These are phyloP conservation scores for Fusarium burgessii DNA, from an alignment of 2,329 filamentous ascomycete species.

Conservation along the genomic window DNA sequence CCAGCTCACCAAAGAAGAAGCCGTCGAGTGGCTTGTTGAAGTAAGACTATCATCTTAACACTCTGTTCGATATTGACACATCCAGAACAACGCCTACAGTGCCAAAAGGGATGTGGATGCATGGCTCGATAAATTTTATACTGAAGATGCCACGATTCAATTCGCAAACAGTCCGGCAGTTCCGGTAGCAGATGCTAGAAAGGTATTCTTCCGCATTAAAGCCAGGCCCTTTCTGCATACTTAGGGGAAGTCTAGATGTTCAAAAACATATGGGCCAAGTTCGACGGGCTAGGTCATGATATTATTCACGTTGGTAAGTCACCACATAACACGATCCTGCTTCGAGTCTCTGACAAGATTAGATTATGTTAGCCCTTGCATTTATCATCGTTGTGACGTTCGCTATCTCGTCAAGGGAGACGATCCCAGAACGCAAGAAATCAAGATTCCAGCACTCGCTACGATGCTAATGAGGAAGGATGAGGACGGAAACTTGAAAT, in stretches of 20 bases:
- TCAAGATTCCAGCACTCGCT: background rate
- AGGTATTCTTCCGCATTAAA: background rate
- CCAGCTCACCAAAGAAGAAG: background rate
- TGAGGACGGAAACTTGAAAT: background rate
- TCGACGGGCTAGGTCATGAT: constrained; percentile 12
- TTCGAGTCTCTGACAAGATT: background rate
- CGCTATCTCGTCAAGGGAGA: constrained; percentile 15
- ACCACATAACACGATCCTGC: rapidly evolving
- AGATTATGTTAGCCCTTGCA: constrained; percentile 10
- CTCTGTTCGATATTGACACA: background rate
- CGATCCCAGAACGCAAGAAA: background rate
- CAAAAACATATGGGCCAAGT: constrained; percentile 1
- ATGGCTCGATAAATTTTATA: constrained; percentile 15
- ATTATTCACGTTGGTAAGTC: background rate
- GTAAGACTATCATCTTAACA: background rate
- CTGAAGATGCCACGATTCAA: background rate
- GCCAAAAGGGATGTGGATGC: constrained; percentile 1
- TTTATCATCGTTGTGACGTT: constrained; percentile 13
- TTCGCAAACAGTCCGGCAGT: background rate
- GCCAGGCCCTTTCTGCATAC: rapidly evolving
- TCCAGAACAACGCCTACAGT: constrained; percentile 5
- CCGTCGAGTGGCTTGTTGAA: background rate
- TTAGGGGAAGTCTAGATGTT: constrained; percentile 1
- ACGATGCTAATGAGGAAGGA: constrained; percentile 1
- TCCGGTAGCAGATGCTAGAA: background rate